These are phyloP conservation scores for Peniophora sp. DNA, from an alignment of 1,284 basidiomycete species.

Conservation along the genomic window DNA sequence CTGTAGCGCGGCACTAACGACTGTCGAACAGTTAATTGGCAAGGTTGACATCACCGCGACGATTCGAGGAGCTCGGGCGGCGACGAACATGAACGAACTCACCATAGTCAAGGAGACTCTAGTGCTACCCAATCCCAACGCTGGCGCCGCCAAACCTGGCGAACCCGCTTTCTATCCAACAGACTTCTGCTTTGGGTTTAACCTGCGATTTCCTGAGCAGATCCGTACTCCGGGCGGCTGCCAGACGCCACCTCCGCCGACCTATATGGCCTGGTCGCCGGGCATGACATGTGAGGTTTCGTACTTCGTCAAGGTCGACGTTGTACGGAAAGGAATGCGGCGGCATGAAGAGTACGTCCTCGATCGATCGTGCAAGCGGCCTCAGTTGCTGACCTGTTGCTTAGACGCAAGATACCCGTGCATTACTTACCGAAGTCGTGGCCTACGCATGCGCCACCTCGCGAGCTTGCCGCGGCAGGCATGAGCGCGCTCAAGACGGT, in stretches of 20 bases:
- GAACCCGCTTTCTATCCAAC: slow-evolving; percentile 14
- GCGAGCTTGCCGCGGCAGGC: slow-evolving; percentile 12
- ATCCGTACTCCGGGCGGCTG: slow-evolving; percentile 11
- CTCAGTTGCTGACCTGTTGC: slow-evolving; percentile 10
- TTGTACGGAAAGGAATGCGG: slow-evolving; percentile 32
- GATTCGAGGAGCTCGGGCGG: slow-evolving; percentile 17
- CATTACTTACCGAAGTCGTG: slow-evolving; percentile 27
- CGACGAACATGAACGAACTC: slow-evolving; percentile 12
- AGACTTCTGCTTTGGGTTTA: slow-evolving; percentile 26
- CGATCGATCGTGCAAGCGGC: slow-evolving; percentile 2
- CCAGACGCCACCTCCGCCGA: slow-evolving; percentile 28
- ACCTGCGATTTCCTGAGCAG: slow-evolving; percentile 28
- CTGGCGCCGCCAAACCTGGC: too few species aligned
- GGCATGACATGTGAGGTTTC: slow-evolving; percentile 29
- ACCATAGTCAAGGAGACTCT: slow-evolving; percentile 23
- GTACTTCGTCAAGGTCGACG: slow-evolving; percentile 31
- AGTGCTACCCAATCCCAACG: slow-evolving; percentile 16
- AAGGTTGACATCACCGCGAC: slow-evolving; percentile 25
- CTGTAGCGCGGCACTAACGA: slow-evolving; percentile 1
- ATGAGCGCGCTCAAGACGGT: slow-evolving; percentile 20
- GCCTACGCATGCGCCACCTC: slow-evolving; percentile 20
- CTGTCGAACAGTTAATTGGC: slow-evolving; percentile 28
- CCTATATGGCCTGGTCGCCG: slow-evolving; percentile 27
- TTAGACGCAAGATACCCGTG: slow-evolving; percentile 6
- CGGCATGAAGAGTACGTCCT: slow-evolving; percentile 33